These are phyloP conservation scores for Lichina pygmaea DNA, from an alignment of 495 filamentous ascomycete species.

Conservation along the genomic window DNA sequence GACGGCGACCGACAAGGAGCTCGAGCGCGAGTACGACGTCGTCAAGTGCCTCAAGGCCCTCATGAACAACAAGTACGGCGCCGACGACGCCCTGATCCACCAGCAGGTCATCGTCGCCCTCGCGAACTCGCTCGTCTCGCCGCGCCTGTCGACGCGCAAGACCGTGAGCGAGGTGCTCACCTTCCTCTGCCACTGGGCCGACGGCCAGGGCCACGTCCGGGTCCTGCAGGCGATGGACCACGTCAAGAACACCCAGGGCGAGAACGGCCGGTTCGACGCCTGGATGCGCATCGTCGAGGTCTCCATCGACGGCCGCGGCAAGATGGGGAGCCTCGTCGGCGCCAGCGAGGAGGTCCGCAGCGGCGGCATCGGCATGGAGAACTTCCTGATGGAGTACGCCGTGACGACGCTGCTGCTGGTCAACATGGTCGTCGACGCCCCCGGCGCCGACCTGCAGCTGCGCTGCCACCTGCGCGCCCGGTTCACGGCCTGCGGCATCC, in stretches of 20 bases:
- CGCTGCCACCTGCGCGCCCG: slow-evolving; percentile 87
- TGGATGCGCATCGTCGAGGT: slow-evolving; percentile 99
- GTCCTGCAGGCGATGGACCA: slow-evolving; percentile 83
- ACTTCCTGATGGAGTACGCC: slow-evolving; percentile 95
- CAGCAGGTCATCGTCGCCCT: slow-evolving; percentile 73
- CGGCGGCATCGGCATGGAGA: slow-evolving; percentile 97
- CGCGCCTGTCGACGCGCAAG: slow-evolving; percentile 75
- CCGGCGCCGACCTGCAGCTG: slow-evolving; percentile 66
- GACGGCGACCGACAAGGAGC: slow-evolving; percentile 51
- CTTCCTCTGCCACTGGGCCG: slow-evolving; percentile 88
- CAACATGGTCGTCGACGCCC: slow-evolving; percentile 89
- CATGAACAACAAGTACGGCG: slow-evolving; percentile 98
- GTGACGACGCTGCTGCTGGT: slow-evolving; percentile 84
- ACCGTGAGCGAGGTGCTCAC: slow-evolving; percentile 91
- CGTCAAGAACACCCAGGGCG: slow-evolving; percentile 66
- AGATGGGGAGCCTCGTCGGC: slow-evolving; percentile 93
- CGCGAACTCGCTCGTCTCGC: slow-evolving; percentile 64
- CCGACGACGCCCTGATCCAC: slow-evolving; percentile 84
- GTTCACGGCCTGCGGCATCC: slow-evolving; percentile 88
- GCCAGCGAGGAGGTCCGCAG: slow-evolving; percentile 92
- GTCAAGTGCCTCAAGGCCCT: slow-evolving; percentile 89
- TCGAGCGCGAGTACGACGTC: slow-evolving; percentile 92
- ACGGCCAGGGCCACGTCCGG: slow-evolving; percentile 81
- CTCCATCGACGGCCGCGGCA: slow-evolving; percentile 84
- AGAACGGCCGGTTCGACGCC: slow-evolving; percentile 90